Percentiles rank a stretch among this genome's conserved stretches.
These are phyloP conservation scores for Cytospora mali DNA, from an alignment of 2,329 filamentous ascomycete genomes.

Conservation along the genomic window DNA sequence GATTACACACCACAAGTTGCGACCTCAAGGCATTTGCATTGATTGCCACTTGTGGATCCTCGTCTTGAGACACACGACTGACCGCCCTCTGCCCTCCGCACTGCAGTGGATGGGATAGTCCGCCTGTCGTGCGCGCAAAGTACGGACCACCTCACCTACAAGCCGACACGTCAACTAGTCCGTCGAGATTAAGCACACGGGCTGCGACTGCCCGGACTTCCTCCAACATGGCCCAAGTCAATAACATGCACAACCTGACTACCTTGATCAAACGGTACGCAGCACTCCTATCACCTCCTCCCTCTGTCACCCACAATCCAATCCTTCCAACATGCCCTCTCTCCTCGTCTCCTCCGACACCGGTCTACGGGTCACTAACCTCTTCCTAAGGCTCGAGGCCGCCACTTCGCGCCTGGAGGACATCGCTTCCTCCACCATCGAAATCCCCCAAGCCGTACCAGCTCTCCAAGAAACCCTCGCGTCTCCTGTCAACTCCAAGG, in stretches of 20 bases:
- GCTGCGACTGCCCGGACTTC: slow-evolving; percentile 19
- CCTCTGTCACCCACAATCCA: neutral
- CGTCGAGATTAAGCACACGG: slow-evolving; percentile 16
- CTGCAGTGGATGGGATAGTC: slow-evolving; percentile 1
- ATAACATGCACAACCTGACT: slow-evolving; percentile 93
- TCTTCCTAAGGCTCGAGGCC: slow-evolving; percentile 79
- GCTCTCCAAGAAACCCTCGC: slow-evolving; percentile 46
- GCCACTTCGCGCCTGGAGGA: slow-evolving; percentile 95
- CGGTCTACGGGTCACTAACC: slow-evolving; percentile 49
- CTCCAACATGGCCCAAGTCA: slow-evolving; percentile 38
- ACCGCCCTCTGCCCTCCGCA: no score
- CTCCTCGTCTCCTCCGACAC: slow-evolving; percentile 29
- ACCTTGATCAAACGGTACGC: slow-evolving; percentile 96
- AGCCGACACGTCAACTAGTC: slow-evolving; percentile 21
- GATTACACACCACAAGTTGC: no score
- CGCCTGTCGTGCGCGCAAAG: neutral
- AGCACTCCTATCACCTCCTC: slow-evolving; percentile 4
- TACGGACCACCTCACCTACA: slow-evolving; percentile 17
- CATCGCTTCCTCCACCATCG: slow-evolving; percentile 77
- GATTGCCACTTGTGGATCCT: neutral
- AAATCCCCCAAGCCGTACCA: slow-evolving; percentile 56
- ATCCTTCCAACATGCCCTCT: slow-evolving; percentile 3
- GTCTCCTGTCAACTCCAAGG: slow-evolving; percentile 36
- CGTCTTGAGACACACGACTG: neutral
- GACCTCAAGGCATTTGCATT: neutral